phyloP scores from a whole-genome alignment of 345 rosid genomes.

The Schrenkiella parvula region DNA sequence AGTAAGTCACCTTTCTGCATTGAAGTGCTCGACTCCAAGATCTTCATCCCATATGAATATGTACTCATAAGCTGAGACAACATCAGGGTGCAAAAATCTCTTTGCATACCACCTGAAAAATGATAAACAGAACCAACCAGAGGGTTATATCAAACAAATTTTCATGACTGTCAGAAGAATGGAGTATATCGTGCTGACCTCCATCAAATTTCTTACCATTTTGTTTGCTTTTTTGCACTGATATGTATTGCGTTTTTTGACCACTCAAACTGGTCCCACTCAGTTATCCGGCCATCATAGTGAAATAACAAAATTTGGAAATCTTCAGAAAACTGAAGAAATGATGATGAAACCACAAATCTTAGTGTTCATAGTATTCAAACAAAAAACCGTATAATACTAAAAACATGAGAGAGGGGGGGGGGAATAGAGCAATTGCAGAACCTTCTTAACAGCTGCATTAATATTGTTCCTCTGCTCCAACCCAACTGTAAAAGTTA shows the following conservation, averaged over 20 bases:
- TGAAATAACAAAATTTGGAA: constrained; percentile 86
- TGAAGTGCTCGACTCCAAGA: constrained; percentile 89
- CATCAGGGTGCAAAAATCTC: constrained; percentile 95
- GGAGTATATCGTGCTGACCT: not conserved
- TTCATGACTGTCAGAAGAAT: not conserved
- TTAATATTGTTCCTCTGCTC: constrained; percentile 65
- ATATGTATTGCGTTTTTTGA: constrained; percentile 75
- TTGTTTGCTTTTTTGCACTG: constrained; percentile 74
- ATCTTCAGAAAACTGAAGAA: constrained; percentile 74
- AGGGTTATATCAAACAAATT: not conserved
- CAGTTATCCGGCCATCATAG: constrained; percentile 82
- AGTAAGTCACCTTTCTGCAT: constrained; percentile 59
- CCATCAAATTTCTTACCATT: constrained; percentile 53
- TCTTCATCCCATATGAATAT: constrained; percentile 98
- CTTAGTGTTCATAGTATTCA: constrained; percentile 17
- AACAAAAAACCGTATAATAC: not conserved
- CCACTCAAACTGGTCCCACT: constrained; percentile 96
- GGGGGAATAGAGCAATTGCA: not conserved
- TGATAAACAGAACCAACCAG: constrained; percentile 2
- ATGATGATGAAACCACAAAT: constrained; percentile 21
- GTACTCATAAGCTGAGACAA: constrained; percentile 76
- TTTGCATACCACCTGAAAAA: constrained; percentile 88
- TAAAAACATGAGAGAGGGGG: not conserved
- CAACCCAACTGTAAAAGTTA: constrained; percentile 81
- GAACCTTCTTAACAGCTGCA: constrained; percentile 77